These are phyloP conservation scores for Aspergillus sp. DNA, from an alignment of 2,329 filamentous ascomycete species.

Conservation along the genomic window DNA sequence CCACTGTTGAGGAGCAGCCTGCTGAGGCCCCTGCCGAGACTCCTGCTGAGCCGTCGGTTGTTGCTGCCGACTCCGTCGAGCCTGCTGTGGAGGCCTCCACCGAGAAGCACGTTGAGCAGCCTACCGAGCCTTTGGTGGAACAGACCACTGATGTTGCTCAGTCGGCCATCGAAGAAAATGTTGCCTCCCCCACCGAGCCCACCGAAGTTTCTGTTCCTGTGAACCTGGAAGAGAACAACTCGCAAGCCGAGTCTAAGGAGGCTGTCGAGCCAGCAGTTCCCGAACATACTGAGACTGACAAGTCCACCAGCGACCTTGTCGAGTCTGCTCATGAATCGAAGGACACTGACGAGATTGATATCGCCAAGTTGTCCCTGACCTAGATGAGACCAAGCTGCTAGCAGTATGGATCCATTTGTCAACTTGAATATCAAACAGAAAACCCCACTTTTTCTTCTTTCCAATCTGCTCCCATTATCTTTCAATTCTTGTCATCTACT, in stretches of 20 bases:
- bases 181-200: not conserved
- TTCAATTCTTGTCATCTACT: slow-evolving; percentile 18
- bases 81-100: not conserved
- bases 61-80: not conserved
- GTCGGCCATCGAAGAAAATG: slow-evolving; percentile 1
- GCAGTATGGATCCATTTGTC: not conserved
- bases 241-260: not conserved
- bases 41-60: not conserved
- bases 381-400: slow-evolving; percentile 9
- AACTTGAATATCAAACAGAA: not conserved
- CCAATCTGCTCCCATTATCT: not conserved
- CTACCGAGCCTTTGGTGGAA: slow-evolving; percentile 1
- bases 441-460: not conserved
- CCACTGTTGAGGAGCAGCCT: slow-evolving; percentile 1
- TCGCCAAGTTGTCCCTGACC: slow-evolving; percentile 26
- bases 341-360: slow-evolving; percentile 21
- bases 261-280: not conserved
- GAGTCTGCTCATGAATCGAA: slow-evolving; percentile 10
- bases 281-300: slow-evolving; percentile 2
- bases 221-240: not conserved
- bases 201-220: not conserved
- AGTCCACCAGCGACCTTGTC: slow-evolving; percentile 2
- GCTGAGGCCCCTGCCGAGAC: not conserved
- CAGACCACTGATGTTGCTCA: slow-evolving; percentile 4
- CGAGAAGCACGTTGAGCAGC: not conserved